Evolutionary conservation across 1,284 basidiomycete species (phyloP).

Genomic region (Ganoderma sinense): DNA sequence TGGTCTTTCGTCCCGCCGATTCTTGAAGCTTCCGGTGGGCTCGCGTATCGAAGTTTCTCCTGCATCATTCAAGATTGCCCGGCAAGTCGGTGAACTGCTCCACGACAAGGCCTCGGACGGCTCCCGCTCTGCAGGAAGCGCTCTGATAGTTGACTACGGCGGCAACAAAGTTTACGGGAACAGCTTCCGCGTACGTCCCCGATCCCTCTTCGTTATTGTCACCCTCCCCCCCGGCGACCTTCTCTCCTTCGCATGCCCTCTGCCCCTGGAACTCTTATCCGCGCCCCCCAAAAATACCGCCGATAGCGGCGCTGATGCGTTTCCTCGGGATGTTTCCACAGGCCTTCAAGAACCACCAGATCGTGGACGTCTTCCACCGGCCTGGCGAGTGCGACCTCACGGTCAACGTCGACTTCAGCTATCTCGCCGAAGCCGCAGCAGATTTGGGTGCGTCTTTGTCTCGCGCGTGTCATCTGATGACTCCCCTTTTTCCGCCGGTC

Average conservation of each 20-base stretch:
- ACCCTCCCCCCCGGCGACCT: background rate
- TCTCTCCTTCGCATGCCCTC: background rate
- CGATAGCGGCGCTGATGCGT: conserved; percentile 58
- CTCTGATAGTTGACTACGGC: conserved; percentile 93
- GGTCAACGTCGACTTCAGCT: conserved; percentile 95
- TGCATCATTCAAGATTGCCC: conserved; percentile 71
- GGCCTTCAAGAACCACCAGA: conserved; percentile 91
- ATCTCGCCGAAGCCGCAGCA: conserved; percentile 80
- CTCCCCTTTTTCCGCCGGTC: conserved; percentile 6
- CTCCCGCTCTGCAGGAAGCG: conserved; percentile 68
- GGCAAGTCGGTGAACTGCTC: conserved; percentile 71
- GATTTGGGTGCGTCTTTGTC: conserved; percentile 60
- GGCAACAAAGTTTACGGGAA: conserved; percentile 73
- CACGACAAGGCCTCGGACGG: conserved; percentile 30
- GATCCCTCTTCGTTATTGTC: background rate
- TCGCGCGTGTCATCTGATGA: conserved; percentile 14
- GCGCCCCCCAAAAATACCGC: conserved; percentile 66
- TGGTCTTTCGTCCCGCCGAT: conserved; percentile 75
- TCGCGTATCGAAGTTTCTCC: conserved; percentile 83
- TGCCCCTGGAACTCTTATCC: background rate
- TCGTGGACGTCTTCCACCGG: conserved; percentile 85
- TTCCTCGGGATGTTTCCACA: conserved; percentile 39
- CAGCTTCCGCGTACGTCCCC: conserved; percentile 78
- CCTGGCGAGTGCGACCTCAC: conserved; percentile 95
- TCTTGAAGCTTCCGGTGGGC: conserved; percentile 69